Evolutionary conservation across 441 rosid species (phyloP).

Genomic region (Populus trichocarpa): DNA sequence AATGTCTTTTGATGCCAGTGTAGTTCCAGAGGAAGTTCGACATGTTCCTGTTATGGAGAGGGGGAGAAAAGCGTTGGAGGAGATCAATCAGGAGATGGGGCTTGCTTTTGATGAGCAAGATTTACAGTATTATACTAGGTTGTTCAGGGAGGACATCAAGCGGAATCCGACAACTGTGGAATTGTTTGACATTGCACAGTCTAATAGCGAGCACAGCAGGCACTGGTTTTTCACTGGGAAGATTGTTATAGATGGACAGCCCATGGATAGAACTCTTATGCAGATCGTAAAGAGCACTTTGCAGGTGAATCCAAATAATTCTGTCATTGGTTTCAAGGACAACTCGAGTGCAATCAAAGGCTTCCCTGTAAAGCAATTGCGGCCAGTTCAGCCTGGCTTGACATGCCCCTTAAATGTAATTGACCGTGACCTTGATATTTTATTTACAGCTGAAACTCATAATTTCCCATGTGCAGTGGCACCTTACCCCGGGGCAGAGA

Average conservation of each 20-base stretch:
- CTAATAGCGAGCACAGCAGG: constrained; percentile 92
- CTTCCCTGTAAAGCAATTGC: constrained; percentile 63
- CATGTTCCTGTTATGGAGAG: constrained; percentile 79
- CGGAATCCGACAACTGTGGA: constrained; percentile 89
- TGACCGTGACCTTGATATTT: constrained; percentile 61
- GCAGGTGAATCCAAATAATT: constrained; percentile 75
- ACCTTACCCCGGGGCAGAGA: constrained; percentile 98
- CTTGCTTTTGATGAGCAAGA: constrained; percentile 96
- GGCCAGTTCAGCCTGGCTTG: constrained; percentile 69
- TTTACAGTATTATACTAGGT: constrained; percentile 74
- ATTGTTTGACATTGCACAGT: constrained; percentile 91
- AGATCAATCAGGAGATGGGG: constrained; percentile 90
- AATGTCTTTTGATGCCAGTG: constrained; percentile 64
- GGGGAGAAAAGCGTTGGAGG: constrained; percentile 83
- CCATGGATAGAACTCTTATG: constrained; percentile 79
- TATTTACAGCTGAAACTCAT: constrained; percentile 96
- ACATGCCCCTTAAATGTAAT: constrained; percentile 50
- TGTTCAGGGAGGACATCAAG: constrained; percentile 69
- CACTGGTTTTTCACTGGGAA: constrained; percentile 97
- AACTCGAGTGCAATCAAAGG: constrained; percentile 96
- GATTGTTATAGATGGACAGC: constrained; percentile 80
- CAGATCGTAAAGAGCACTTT: constrained; percentile 94
- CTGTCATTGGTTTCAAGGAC: constrained; percentile 91
- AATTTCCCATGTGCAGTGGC: constrained; percentile 99
- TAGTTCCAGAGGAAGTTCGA: constrained; percentile 69